These are phyloP conservation scores for Ceratocystis lukuohia DNA, from an alignment of 2,329 filamentous ascomycete species.

Conservation along the genomic window DNA sequence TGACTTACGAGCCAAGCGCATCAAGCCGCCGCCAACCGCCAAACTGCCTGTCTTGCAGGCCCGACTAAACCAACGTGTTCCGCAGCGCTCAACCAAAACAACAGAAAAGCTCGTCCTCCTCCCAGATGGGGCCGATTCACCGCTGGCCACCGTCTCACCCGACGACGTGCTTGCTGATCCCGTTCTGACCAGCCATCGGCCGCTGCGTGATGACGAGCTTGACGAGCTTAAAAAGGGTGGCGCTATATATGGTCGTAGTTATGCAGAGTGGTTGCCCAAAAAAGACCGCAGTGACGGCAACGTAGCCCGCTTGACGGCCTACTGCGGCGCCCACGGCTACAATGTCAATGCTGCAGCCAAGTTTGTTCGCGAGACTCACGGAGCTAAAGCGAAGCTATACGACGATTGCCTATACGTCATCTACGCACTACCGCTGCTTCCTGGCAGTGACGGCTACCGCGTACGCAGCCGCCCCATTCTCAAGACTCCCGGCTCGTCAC, in stretches of 20 bases:
- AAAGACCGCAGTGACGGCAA: constrained; percentile 65
- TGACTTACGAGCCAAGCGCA: constrained; percentile 17
- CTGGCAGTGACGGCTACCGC: constrained; percentile 74
- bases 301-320: constrained; percentile 80
- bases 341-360: constrained; percentile 78
- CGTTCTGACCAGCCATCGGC: constrained; percentile 27
- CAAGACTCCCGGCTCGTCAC: constrained; percentile 78
- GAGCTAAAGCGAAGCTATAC: constrained; percentile 87
- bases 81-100: constrained; percentile 80
- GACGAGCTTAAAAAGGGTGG: constrained; percentile 50
- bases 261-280: constrained; percentile 87
- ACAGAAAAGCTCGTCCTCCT: constrained; percentile 94
- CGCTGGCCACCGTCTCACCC: constrained; percentile 31
- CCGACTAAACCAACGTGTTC: constrained; percentile 48
- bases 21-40: constrained; percentile 14
- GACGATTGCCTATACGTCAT: constrained; percentile 95
- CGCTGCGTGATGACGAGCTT: constrained; percentile 54
- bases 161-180: constrained; percentile 37
- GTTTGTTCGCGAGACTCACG: constrained; percentile 77
- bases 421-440: constrained; percentile 80
- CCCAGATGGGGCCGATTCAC: constrained; percentile 45
- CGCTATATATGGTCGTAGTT: constrained; percentile 63
- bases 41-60: constrained; percentile 27
- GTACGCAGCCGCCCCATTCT: constrained; percentile 81
- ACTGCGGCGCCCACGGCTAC: constrained; percentile 89